phyloP scores from a whole-genome alignment of 345 rosid species.

The Boechera retrofracta region DNA sequence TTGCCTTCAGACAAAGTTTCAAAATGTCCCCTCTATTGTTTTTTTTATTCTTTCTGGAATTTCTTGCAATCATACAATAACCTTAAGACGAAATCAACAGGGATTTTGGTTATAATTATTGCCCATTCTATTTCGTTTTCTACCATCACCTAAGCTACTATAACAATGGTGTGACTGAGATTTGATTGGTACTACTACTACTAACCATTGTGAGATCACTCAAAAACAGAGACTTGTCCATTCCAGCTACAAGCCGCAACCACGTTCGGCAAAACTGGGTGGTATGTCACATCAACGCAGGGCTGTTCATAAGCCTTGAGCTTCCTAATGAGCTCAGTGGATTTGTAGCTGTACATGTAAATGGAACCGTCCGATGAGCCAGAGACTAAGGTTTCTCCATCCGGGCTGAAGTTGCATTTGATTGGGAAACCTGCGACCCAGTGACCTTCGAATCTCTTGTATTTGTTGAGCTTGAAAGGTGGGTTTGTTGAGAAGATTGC shows the following conservation, averaged over 20 bases:
- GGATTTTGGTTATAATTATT: not conserved
- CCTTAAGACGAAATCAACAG: not conserved
- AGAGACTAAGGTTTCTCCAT: conserved; percentile 67
- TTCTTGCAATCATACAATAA: conserved; percentile 4
- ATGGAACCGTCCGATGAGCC: conserved; percentile 84
- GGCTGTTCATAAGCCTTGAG: conserved; percentile 72
- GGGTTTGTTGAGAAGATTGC: conserved; percentile 78
- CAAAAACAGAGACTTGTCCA: conserved; percentile 54
- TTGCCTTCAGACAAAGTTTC: conserved; percentile 2
- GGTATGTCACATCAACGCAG: conserved; percentile 70
- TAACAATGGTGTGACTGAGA: not conserved
- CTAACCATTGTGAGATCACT: conserved; percentile 28
- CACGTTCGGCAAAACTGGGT: conserved; percentile 65
- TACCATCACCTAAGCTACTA: not conserved
- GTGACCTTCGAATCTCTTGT: conserved; percentile 70
- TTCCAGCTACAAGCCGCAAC: conserved; percentile 81
- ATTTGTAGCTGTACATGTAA: conserved; percentile 57
- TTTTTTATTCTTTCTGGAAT: not conserved
- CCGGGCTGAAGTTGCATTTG: conserved; percentile 77
- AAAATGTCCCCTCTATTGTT: not conserved
- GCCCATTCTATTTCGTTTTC: not conserved
- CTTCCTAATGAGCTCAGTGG: conserved; percentile 58
- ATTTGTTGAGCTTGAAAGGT: conserved; percentile 88
- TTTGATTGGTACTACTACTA: not conserved
- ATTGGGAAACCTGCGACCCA: conserved; percentile 84